Evolutionary conservation across 2,329 filamentous ascomycete species (phyloP), one percentile per base, ranked within the genome.

Genomic region (Calonectria ilicicola): DNA sequence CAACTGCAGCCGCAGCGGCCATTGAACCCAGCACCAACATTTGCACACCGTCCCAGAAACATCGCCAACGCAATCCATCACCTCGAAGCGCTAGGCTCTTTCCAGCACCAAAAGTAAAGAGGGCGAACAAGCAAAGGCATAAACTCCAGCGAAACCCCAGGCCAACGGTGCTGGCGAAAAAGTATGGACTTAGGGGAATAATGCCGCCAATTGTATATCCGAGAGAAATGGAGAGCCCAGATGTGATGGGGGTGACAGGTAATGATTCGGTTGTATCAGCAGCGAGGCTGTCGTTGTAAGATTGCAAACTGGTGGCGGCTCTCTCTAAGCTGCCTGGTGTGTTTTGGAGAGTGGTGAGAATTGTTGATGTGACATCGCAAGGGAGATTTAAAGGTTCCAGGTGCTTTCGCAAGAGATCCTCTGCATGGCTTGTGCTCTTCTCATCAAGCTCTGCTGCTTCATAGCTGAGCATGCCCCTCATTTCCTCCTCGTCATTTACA

Each of bases 151-250:
- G 86, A 32, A 94, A 81, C 1, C 84, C 86, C 6, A 78, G 65
- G 0, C 79, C 82, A 0, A 87, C 83, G 2, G 80, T 83, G 2
- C 74, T 56, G 19, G 85, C 81, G 67, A 92, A 89, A 70, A 93
- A 89, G 80, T 93, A 93, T 0, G 91, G 91, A 27, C 91, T 81
- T 14, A 93, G 82, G 0, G 91, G 91, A 32, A 93, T 87, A 70
- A 91, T 85, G 0, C 91, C 91, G 5, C 91, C 91, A 2, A 92
- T 81, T 42, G 92, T 86, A 76, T 93, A 93, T 0, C 91, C 91
- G 2, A 89, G 76, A 0, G 91, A 89, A 47, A 93, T 90, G 0
- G 89, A 92, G 12, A 91, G 75, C 2, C 91, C 91, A 0, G 88
- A 90, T 14, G 87, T 80, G 42, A 84, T 80, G 0, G 89, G 87